Conservation (phyloP, 352 stramenopile genomes). For the Pythium rishiriense region DNA sequence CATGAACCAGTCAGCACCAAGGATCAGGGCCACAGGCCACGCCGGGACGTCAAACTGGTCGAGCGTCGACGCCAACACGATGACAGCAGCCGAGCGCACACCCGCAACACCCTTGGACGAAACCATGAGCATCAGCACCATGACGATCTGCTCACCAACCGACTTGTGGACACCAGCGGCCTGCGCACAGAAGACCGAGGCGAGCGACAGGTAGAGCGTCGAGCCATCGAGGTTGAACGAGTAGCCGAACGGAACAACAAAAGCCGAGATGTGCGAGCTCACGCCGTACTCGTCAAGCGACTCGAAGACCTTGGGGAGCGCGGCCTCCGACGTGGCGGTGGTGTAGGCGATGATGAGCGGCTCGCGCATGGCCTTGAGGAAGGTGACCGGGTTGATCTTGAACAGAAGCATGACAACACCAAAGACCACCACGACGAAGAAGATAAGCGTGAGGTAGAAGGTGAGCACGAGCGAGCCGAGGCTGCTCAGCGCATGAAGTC, state of each 20-base stretch:
- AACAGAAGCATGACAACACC: slow-evolving; percentile 40
- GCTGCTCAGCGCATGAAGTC: slow-evolving; percentile 37
- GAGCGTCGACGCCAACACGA: slow-evolving; percentile 14
- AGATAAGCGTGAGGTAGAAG: slow-evolving; percentile 45
- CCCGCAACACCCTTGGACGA: slow-evolving; percentile 16
- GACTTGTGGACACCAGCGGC: slow-evolving; percentile 46
- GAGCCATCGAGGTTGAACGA: slow-evolving; percentile 68
- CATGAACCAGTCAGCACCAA: slow-evolving; percentile 62
- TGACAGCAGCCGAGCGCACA: slow-evolving; percentile 9
- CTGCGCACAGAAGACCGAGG: slow-evolving; percentile 56
- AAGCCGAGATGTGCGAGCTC: slow-evolving; percentile 45
- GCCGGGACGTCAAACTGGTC: slow-evolving; percentile 48
- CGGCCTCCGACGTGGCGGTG: slow-evolving; percentile 53
- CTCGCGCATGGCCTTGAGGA: slow-evolving; percentile 50
- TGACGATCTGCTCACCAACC: slow-evolving; percentile 57
- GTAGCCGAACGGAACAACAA: slow-evolving; percentile 64
- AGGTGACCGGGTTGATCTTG: slow-evolving; percentile 47
- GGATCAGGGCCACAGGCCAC: slow-evolving; percentile 57
- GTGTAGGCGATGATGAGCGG: slow-evolving; percentile 64
- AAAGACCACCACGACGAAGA: slow-evolving; percentile 57
- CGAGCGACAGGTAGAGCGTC: slow-evolving; percentile 52
- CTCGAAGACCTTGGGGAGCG: slow-evolving; percentile 66
- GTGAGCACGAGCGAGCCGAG: slow-evolving; percentile 46
- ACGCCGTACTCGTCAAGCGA: slow-evolving; percentile 53
- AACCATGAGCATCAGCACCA: slow-evolving; percentile 34